Evolutionary conservation across 371 early-diverging fungal species (phyloP), one percentile per base, ranked within the genome.

Genomic region (Mucor plumbeus): DNA sequence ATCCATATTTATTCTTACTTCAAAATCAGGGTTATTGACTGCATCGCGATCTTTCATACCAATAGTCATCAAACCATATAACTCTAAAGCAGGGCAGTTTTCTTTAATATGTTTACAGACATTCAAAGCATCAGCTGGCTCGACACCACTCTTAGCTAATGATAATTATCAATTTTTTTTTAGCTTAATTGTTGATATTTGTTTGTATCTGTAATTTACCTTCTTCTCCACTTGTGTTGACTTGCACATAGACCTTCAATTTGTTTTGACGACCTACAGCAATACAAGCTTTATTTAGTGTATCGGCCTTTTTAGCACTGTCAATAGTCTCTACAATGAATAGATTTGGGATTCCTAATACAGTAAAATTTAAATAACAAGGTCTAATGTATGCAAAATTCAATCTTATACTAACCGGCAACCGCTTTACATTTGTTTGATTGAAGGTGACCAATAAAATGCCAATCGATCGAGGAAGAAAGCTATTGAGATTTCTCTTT

Each of bases 21-120:
- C 76, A 69, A 96, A 96, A 71, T 97, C 97, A 0, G 97, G 96
- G 68, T 97, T 97, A 59, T 74, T 73, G 3, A 58, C 19, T 15
- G 77, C 74, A 61, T 85, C 88, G 62, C 85, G 81, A 47, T 85
- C 87, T 40, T 87, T 82, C 61, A 84, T 76, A 43, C 99, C 99
- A 75, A 98, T 98, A 0, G 97, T 97, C 99, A 98, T 98, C 53
- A 98, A 78, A 8, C 99, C 99, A 11, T 77, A 77, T 35, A 97
- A 74, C 14, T 84, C 71, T 43, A 98, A 80, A 17, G 86, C 77
- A 1, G 87, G 78, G 68, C 97, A 97, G 1, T 77, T 68, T 0
- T 85, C 79, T 0, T 85, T 61, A 33, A 98, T 91, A 58, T 91
- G 86, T 35, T 81, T 75, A 11, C 86, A 90, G 33, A 90, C 80